Conservation (phyloP, 2,329 filamentous ascomycete species). For the Diatrype stigma region DNA sequence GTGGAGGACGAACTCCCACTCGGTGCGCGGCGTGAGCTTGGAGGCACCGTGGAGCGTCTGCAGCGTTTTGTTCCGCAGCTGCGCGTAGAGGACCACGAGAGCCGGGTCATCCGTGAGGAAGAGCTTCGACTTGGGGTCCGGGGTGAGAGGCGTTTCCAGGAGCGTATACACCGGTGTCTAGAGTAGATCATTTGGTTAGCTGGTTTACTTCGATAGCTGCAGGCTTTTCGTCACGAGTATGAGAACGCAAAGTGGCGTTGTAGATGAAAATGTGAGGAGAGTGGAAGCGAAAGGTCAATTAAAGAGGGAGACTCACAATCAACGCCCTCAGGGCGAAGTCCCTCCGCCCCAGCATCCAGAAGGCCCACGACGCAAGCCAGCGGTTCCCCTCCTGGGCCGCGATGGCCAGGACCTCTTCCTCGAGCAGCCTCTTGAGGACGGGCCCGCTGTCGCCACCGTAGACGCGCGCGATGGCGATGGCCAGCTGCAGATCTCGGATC, state of each 20-base stretch:
- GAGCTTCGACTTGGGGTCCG: conserved; percentile 68
- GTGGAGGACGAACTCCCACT: conserved; percentile 87
- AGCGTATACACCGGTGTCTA: conserved; percentile 76
- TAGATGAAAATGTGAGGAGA: background rate
- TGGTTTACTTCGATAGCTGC: too few relatives aligned
- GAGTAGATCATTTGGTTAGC: too few relatives aligned
- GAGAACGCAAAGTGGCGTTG: too few relatives aligned
- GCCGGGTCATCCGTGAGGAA: conserved; percentile 91
- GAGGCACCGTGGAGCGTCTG: conserved; percentile 83
- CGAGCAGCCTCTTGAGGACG: conserved; percentile 67
- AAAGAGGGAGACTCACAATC: conserved; percentile 53
- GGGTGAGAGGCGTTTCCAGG: conserved; percentile 62
- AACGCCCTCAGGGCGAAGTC: conserved; percentile 82
- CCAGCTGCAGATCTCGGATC: conserved; percentile 82
- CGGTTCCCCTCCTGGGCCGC: conserved; percentile 80
- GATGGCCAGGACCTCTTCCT: conserved; percentile 72
- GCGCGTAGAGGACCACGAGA: conserved; percentile 79
- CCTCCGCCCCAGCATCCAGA: conserved; percentile 80
- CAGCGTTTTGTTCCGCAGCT: conserved; percentile 75
- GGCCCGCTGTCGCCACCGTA: conserved; percentile 82
- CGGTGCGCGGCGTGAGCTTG: conserved; percentile 70
- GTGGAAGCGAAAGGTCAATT: background rate
- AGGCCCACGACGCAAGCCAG: conserved; percentile 94
- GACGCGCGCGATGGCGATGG: conserved; percentile 79
- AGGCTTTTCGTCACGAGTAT: too few relatives aligned